phyloP scores from a whole-genome alignment of 2,329 filamentous ascomycete genomes.

The Exophiala dermatitidis region DNA sequence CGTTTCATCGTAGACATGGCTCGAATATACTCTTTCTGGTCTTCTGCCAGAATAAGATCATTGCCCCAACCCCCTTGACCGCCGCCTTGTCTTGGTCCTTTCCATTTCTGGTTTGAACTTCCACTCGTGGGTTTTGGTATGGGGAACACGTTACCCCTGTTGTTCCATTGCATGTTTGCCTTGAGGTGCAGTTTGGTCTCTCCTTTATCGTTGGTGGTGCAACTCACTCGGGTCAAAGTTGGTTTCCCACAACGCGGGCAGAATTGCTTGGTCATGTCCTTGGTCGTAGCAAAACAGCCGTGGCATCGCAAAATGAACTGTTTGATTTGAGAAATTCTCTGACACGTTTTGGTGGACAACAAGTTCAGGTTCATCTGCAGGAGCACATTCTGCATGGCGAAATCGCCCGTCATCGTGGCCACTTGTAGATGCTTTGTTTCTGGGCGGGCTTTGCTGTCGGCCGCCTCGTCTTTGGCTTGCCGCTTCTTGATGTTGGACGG shows the following conservation, averaged over 20 bases:
- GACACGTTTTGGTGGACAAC: constrained; percentile 63
- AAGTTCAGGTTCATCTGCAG: constrained; percentile 92
- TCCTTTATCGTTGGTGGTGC: constrained; percentile 73
- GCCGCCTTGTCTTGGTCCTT: constrained; percentile 50
- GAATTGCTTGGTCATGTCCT: constrained; percentile 83
- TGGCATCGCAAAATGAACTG: constrained; percentile 90
- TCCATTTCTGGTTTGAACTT: constrained; percentile 66
- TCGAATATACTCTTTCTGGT: constrained; percentile 84
- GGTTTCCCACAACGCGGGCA: constrained; percentile 85
- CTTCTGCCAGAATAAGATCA: constrained; percentile 77
- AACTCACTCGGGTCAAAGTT: constrained; percentile 75
- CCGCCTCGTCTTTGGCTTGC: constrained; percentile 58
- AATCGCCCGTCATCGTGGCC: constrained; percentile 90
- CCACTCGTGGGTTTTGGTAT: constrained; percentile 85
- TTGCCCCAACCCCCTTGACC: constrained; percentile 84
- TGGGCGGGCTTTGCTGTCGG: constrained; percentile 43
- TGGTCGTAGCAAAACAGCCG: constrained; percentile 78
- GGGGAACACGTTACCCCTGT: constrained; percentile 82
- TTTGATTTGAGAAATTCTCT: constrained; percentile 75
- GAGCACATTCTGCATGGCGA: constrained; percentile 94
- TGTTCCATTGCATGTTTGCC: constrained; percentile 95
- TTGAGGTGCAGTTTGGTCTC: constrained; percentile 82
- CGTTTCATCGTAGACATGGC: constrained; percentile 59
- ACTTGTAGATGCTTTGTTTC: constrained; percentile 66
- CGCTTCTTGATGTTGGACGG: constrained; percentile 83